Evolutionary conservation across 306 rosid species (phyloP), one percentile per base, ranked within the genome.

Genomic region (Cyclanthera cordifolia): DNA sequence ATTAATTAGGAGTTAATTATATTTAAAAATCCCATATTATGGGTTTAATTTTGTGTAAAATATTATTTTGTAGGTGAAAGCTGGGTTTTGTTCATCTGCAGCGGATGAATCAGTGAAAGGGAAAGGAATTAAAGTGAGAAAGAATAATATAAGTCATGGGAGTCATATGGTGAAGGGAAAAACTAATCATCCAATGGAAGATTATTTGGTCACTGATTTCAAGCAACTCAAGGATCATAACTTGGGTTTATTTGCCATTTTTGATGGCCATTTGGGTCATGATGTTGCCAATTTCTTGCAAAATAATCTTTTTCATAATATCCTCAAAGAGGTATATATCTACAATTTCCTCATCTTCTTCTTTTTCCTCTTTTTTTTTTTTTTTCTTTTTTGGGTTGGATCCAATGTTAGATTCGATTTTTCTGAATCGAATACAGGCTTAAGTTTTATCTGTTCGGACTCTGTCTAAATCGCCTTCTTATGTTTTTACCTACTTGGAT

Each of bases 261-360:
- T 87, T 28, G 95, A 87, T 72, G 90, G 90, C 41, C 95, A 87
- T 76, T 81, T 80, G 72, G 90, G 95, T 57, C 86, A 87, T 68
- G 80, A 83, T 50, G 84, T 87, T 46, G 87, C 90, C 17, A 79
- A 69, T 79, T 87, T 81, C 79, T 85, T 87, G 80, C 86, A 81
- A 30, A 61, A 43, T 74, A 73, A 87, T 75, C 90, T 87, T 25
- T 87, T 87, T 14, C 71, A 82, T 13, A 83, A 80, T 64, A 87
- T 87, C 34, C 78, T 87, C 66, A 80, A 85, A 47, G 82, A 87
- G 88, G 94, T 80, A 37, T 12, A n/a, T n/a, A n/a, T n/a, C n/a
- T n/a, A n/a, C n/a, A n/a, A n/a, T n/a, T n/a, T n/a, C n/a, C n/a
- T n/a, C n/a, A n/a, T n/a, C n/a, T n/a, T n/a, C n/a, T n/a, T n/a